phyloP scores from a whole-genome alignment of 495 filamentous ascomycete genomes.

The Patellaria atrata region DNA sequence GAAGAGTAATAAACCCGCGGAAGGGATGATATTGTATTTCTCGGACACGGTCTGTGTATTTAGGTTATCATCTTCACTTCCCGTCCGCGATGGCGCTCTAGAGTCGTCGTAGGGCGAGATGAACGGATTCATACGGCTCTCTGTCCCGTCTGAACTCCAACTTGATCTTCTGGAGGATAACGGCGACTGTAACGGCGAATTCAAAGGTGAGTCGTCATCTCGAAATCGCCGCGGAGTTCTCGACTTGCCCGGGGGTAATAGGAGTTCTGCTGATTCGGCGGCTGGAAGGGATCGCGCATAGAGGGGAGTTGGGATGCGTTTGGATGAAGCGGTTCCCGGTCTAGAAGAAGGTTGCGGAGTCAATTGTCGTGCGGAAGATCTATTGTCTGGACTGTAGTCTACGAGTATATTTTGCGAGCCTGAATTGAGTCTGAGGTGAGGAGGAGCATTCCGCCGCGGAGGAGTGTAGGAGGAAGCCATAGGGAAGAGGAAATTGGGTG shows the following conservation, averaged over 20 bases:
- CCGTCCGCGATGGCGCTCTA: conserved; percentile 43
- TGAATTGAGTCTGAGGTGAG: conserved; percentile 48
- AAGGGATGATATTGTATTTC: conserved; percentile 66
- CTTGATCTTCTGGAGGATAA: conserved; percentile 46
- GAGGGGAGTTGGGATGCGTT: conserved; percentile 16
- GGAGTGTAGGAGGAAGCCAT: conserved; percentile 15
- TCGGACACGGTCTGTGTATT: conserved; percentile 68
- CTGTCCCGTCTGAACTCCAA: conserved; percentile 42
- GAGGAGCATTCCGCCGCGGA: conserved; percentile 25
- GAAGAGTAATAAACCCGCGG: conserved; percentile 53
- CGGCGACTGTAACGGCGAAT: conserved; percentile 29
- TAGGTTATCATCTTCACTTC: conserved; percentile 50
- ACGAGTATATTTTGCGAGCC: conserved; percentile 37
- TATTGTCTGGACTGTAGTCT: conserved; percentile 23
- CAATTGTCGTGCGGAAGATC: conserved; percentile 27
- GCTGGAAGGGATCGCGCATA: conserved; percentile 25
- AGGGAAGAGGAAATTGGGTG: conserved; percentile 15
- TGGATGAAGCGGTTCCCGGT: conserved; percentile 21
- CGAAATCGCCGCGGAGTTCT: conserved; percentile 30
- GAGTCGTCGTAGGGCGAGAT: conserved; percentile 44
- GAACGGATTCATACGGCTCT: conserved; percentile 37
- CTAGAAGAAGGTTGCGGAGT: conserved; percentile 26
- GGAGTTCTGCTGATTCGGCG: conserved; percentile 43
- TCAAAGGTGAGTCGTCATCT: conserved; percentile 31
- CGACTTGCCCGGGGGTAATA: conserved; percentile 40